Percentiles rank a stretch among this genome's conserved stretches.
phyloP scores from a whole-genome alignment of 495 filamentous ascomycete genomes.

The Lophium mytilinum region DNA sequence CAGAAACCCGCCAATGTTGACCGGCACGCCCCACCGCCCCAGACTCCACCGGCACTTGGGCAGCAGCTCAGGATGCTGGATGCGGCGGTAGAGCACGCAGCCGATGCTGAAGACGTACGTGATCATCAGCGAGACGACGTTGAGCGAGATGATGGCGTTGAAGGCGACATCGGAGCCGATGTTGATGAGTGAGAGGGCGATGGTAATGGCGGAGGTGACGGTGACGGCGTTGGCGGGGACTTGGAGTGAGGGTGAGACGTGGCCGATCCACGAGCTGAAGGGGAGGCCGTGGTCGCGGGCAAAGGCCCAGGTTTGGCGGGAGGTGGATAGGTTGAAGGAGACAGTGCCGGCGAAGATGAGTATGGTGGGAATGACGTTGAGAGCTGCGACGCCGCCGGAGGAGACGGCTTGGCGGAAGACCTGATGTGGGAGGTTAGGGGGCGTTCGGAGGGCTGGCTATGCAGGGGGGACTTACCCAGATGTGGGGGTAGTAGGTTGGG shows the following conservation, averaged over 20 bases:
- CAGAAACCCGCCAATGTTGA: constrained; percentile 24
- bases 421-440: not conserved
- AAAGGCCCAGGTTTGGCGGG: constrained; percentile 52
- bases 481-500: constrained; percentile 43
- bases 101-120: constrained; percentile 19
- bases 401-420: constrained; percentile 44
- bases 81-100: constrained; percentile 23
- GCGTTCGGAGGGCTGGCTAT: not conserved
- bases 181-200: constrained; percentile 52
- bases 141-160: constrained; percentile 44
- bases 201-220: constrained; percentile 40
- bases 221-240: constrained; percentile 47
- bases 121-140: constrained; percentile 15
- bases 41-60: constrained; percentile 24
- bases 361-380: constrained; percentile 45
- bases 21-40: constrained; percentile 22
- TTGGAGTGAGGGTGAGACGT: constrained; percentile 32
- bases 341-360: constrained; percentile 43
- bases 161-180: constrained; percentile 50
- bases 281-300: constrained; percentile 49
- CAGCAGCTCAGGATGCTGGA: constrained; percentile 20
- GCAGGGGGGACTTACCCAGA: constrained; percentile 34
- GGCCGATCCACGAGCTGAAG: constrained; percentile 43
- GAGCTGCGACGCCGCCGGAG: constrained; percentile 39
- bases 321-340: constrained; percentile 48